phyloP scores from a whole-genome alignment of 1,284 basidiomycete species.

The Clitocybe nebularis region DNA sequence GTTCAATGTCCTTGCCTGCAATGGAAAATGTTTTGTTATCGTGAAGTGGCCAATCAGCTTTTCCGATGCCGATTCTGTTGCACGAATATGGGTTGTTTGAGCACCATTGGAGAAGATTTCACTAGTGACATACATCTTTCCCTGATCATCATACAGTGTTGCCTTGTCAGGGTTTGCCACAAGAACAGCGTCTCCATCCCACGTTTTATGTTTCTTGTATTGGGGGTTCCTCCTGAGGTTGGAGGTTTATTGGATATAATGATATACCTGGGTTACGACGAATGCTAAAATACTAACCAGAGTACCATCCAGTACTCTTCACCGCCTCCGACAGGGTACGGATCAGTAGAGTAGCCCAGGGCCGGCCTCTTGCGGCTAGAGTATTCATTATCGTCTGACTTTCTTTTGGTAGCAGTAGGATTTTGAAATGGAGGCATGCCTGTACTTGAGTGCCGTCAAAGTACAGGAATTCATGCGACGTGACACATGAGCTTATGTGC shows the following conservation, averaged over 20 bases:
- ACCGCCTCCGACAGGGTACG: slow-evolving; percentile 24
- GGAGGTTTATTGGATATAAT: background rate
- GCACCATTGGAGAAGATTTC: slow-evolving; percentile 4
- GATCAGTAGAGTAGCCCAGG: slow-evolving; percentile 22
- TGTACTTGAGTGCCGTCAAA: background rate
- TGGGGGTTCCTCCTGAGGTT: slow-evolving; percentile 68
- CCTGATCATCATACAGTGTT: slow-evolving; percentile 57
- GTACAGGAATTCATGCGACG: slow-evolving; percentile 3
- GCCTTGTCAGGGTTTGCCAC: slow-evolving; percentile 46
- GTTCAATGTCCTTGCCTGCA: slow-evolving; percentile 66
- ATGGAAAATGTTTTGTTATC: slow-evolving; percentile 58
- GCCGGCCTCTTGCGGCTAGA: slow-evolving; percentile 27
- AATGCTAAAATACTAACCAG: slow-evolving; percentile 42
- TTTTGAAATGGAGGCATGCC: slow-evolving; percentile 35
- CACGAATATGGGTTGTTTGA: slow-evolving; percentile 6
- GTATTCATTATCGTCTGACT: slow-evolving; percentile 21
- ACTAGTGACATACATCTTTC: slow-evolving; percentile 46
- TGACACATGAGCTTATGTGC: slow-evolving; percentile 5
- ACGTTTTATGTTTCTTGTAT: slow-evolving; percentile 86
- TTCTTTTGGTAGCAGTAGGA: slow-evolving; percentile 25
- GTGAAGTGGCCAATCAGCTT: slow-evolving; percentile 32
- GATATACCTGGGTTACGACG: background rate
- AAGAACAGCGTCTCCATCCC: slow-evolving; percentile 82
- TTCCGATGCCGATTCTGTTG: slow-evolving; percentile 38
- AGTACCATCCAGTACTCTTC: slow-evolving; percentile 67